Base-by-base conservation (phyloP, 208 protist species). In the Strigomonas culicis region DNA sequence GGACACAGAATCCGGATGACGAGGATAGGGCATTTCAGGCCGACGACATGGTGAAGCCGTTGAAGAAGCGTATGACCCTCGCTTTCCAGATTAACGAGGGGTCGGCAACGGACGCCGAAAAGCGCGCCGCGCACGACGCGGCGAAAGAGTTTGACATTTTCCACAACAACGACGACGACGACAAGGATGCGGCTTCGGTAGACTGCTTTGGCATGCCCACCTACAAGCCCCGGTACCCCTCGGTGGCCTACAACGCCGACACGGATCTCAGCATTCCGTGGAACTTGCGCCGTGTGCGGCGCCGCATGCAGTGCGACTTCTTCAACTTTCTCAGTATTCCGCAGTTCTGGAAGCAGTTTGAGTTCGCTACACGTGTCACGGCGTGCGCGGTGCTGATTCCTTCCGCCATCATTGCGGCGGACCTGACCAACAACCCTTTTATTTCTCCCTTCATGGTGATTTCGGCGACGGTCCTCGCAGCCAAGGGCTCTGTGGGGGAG, bases 331-430 rank as follows among this genome's bases (percentile, higher is more conserved):
- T 95, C 17, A 69, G 73, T 25, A 52, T 64, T 25, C 58, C 66
- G 10, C 75, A 88, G 51, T 95, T 95, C 65, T 95, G 90, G 90
- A 61, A 69, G 21, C 86, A 89, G 51, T 60, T 91, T 32, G 82
- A 92, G 70, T 93, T 89, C 59, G 82, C 90, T 28, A 63, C 73
- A 8, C 86, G 90, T 55, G 75, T 95, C 41, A 91, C 90, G 17
- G 59, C 66, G 19, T 46, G 92, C 36, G 80, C 74, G 25, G 72
- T 92, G 21, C 72, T 95, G 0, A 51, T 91, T 27, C 82, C 86
- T 2, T 70, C 77, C 25, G 70, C 73, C 31, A 59, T 95, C 57
- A 90, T 93, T 53, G 84, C 82, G 1, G 70, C 79, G 3, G 27
- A 63, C 7, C 55, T 88, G 19, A 71, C 74, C 15, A 43, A 69